A percentile compares a stretch with the other conserved stretches of the same genome.
phyloP scores from a whole-genome alignment of 306 rosid species.

The Castanea mollissima region DNA sequence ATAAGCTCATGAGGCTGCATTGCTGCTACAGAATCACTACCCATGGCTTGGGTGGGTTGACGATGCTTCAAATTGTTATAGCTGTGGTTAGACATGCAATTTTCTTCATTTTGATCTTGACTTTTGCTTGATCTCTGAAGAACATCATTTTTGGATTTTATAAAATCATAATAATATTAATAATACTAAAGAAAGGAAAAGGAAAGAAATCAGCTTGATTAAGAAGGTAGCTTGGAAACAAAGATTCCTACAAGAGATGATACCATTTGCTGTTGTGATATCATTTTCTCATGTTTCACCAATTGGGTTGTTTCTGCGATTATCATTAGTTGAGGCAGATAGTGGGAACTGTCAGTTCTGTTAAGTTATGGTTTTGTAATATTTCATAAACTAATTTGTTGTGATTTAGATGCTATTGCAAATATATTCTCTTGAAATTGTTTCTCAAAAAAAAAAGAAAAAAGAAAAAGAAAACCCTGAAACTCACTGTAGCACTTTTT shows the following conservation, averaged over 20 bases:
- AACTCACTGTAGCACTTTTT: constrained; percentile 25
- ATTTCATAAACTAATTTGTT: background rate
- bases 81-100: background rate
- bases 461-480: background rate
- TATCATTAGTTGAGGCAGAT: background rate
- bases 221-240: background rate
- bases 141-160: background rate
- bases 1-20: background rate
- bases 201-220: background rate
- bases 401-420: constrained; percentile 8
- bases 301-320: background rate
- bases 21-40: constrained; percentile 1
- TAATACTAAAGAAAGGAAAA: no score
- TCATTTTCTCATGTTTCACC: background rate
- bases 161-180: no score
- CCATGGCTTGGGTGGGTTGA: background rate
- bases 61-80: background rate
- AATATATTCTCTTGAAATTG: background rate
- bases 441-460: no score
- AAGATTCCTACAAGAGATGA: background rate
- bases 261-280: background rate
- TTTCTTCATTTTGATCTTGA: background rate
- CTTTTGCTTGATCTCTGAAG: background rate
- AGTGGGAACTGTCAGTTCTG: background rate
- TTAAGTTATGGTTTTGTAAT: background rate